Evolutionary conservation across 208 protist genomes (phyloP), one percentile per base, ranked within the genome.

Genomic region (Zelonia costaricensis): DNA sequence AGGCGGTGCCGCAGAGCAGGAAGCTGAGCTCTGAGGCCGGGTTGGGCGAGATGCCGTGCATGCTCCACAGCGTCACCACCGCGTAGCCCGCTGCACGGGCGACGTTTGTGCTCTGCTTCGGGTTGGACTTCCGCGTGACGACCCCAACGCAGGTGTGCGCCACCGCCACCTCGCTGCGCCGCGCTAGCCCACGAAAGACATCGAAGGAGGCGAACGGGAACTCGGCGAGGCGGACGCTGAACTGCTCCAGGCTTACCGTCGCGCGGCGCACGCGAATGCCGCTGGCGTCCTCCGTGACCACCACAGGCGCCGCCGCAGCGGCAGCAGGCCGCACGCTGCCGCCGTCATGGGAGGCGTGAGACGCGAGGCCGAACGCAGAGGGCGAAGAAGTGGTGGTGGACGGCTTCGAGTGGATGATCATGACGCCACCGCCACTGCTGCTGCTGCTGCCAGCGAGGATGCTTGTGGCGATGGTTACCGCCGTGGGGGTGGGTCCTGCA

Each of bases 11-110:
- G 61, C 73, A 80, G 30, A 93, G 56, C 16, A 93, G 58, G 31
- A 93, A 48, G 30, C 74, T 48, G 31, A 93, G 47, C 56, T 90
- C 78, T 8, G 72, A 54, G 13, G 52, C 31, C 8, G 83, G 44
- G 3, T 57, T 55, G 10, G 83, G 73, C 0, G 82, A 91, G 20
- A 76, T 69, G 35, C 63, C 70, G 25, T 59, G 64, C 83, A 91
- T 78, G 62, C 67, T 87, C 84, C 87, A 93, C 48, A 93, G 51
- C 4, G 66, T 62, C 13, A 86, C 22, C 13, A 93, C 74, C 30
- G 78, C 82, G 48, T 88, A 91, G 15, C 47, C 46, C 31, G 38
- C 39, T 53, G 72, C 13, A 43, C 65, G 55, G 2, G 51, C n/a
- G 6, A 44, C 49, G 28, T 20, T 38, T 2, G 55, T 54, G 46